These are phyloP conservation scores for Solanum appendiculatum DNA, from an alignment of 257 asterid species.

Conservation along the genomic window DNA sequence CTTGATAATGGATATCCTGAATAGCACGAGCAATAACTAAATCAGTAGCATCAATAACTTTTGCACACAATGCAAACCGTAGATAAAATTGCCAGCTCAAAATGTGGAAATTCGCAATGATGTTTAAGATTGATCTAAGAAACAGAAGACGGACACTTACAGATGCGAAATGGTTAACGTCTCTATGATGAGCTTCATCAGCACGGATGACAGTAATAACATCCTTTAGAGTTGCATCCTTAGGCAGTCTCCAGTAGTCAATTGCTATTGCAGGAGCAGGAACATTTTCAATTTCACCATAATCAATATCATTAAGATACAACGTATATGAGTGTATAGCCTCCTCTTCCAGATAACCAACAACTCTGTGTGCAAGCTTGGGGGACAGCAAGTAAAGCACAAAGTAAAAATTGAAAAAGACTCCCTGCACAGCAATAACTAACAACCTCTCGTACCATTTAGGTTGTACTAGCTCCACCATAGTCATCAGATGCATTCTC, in stretches of 20 bases:
- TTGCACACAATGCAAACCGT: not conserved
- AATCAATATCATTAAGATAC: conserved; percentile 63
- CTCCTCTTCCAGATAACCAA: conserved; percentile 95
- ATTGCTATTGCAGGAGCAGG: conserved; percentile 90
- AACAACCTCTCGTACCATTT: conserved; percentile 82
- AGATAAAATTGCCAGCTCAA: not conserved
- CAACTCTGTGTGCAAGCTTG: conserved; percentile 81
- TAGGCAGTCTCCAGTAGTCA: conserved; percentile 87
- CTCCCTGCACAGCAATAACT: conserved; percentile 78
- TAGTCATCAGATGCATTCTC: conserved; percentile 96
- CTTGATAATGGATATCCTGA: conserved; percentile 87
- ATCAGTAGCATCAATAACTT: not conserved
- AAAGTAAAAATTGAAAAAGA: conserved; percentile 82
- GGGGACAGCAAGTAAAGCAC: conserved; percentile 63
- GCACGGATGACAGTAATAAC: conserved; percentile 78
- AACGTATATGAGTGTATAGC: conserved; percentile 83
- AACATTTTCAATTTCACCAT: conserved; percentile 56
- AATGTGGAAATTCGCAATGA: not conserved
- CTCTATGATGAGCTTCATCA: conserved; percentile 97
- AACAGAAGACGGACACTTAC: conserved; percentile 28
- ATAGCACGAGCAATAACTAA: not conserved
- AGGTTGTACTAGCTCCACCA: conserved; percentile 89
- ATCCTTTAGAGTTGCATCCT: conserved; percentile 67
- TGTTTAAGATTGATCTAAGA: not conserved
- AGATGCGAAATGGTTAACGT: conserved; percentile 95